Percentiles rank a stretch among this genome's conserved stretches.
Conservation (phyloP, 1,284 basidiomycete genomes). For the Malassezia pachydermatis region DNA sequence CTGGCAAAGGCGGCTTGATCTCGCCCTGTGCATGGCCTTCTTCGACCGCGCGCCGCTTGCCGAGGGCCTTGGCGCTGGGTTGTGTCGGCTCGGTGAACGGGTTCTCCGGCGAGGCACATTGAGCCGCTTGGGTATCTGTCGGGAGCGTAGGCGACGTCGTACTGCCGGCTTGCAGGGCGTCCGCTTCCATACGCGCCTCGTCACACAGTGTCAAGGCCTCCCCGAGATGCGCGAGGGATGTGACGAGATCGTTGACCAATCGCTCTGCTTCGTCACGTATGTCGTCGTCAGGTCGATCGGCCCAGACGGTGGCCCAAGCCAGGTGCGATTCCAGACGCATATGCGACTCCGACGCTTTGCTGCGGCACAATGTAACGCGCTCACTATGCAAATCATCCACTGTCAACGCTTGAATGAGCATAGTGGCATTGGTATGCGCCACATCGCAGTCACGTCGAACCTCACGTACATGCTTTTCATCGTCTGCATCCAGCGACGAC, state of each 20-base stretch:
- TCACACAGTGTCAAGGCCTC: constrained; percentile 7
- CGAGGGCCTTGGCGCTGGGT: constrained; percentile 15
- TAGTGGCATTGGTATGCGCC: constrained; percentile 7
- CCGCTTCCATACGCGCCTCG: background rate
- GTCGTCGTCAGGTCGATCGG: background rate
- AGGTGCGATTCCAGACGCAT: constrained; percentile 1
- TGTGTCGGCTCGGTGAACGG: background rate
- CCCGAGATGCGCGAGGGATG: background rate
- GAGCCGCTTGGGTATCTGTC: background rate
- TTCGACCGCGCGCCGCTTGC: constrained; percentile 17
- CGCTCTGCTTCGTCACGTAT: background rate
- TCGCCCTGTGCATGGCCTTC: background rate
- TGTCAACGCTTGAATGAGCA: constrained; percentile 2
- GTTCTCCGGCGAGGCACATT: background rate
- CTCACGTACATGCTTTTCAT: background rate
- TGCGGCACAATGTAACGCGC: too few relatives aligned
- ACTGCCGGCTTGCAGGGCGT: background rate
- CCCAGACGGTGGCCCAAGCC: constrained; percentile 1
- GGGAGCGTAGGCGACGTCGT: background rate
- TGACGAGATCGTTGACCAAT: constrained; percentile 3
- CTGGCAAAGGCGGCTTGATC: constrained; percentile 1
- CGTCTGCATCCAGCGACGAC: background rate
- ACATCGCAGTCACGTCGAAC: background rate
- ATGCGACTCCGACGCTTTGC: background rate
- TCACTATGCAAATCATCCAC: too few relatives aligned